Evolutionary conservation across 2,329 filamentous ascomycete species (phyloP), one percentile per base, ranked within the genome.

Genomic region (Colletotrichum sansevieriae): DNA sequence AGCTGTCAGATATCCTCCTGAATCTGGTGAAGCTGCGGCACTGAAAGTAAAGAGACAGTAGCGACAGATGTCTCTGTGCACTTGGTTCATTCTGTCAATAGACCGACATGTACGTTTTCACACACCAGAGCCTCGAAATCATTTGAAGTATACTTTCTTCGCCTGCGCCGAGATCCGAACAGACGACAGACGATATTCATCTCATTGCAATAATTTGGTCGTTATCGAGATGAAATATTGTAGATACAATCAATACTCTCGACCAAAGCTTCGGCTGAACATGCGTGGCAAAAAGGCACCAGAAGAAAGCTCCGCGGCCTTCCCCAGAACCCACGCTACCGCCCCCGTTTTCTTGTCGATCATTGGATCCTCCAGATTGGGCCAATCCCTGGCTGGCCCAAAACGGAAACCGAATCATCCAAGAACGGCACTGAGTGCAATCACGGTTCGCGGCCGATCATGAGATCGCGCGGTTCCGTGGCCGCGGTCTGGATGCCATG

Each of bases 351-450:
- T 20, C 9, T 43, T 35, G 65, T 65, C 65, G 65, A 68, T 68
- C 65, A 68, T 68, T 65, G 55, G 64, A 49, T 56, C 41, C 65
- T 62, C 55, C 62, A 68, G 55, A 68, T 68, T 68, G 62, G 54
- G 22, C 44, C 47, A 25, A 51, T 60, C 12, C 61, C 25, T 44
- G 47, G 55, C 13, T 37, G 22, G 65, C 43, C 65, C 7, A 68
- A 68, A 56, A 41, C 55, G 62, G 62, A 65, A 65, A 65, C 12
- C 47, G 44, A 29, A 11, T 35, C 65, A 51, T 44, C 52, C 60
- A 29, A 64, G 55, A 44, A 25, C 10, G 55, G 60, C 15, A 51
- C 20, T 33, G 10, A 43, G 9, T 18, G 65, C 43, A 65, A 61
- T 65, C 55, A 65, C 62, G 55, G 62, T 41, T 60, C 41, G 47